Percentiles rank a stretch among this genome's conserved stretches.
These are phyloP conservation scores for Trypanosoma cruzi DNA, from an alignment of 208 protist species.

Conservation along the genomic window DNA sequence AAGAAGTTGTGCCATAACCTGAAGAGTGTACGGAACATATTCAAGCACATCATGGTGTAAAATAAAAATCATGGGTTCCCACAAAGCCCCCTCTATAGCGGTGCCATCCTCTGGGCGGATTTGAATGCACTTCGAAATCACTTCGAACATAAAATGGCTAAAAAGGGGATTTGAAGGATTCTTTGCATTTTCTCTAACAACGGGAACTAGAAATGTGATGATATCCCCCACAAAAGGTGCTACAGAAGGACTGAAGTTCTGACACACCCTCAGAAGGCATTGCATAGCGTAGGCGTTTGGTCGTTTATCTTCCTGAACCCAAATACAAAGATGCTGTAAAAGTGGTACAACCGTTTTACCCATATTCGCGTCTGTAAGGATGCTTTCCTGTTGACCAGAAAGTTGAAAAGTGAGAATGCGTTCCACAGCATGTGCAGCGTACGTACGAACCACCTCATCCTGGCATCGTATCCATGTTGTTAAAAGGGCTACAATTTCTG, in stretches of 20 bases:
- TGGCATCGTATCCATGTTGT: conserved; percentile 61
- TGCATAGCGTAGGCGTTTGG: conserved; percentile 95
- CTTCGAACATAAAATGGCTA: conserved; percentile 97
- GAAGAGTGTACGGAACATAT: conserved; percentile 97
- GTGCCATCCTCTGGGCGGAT: conserved; percentile 39
- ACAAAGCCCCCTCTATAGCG: conserved; percentile 86
- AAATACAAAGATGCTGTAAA: conserved; percentile 87
- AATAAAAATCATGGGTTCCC: conserved; percentile 85
- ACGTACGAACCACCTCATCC: conserved; percentile 92
- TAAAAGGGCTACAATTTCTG: conserved; percentile 68
- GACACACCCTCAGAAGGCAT: conserved; percentile 83
- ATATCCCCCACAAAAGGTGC: conserved; percentile 64
- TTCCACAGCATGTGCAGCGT: conserved; percentile 94
- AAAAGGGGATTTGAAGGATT: conserved; percentile 96
- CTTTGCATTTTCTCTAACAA: conserved; percentile 63
- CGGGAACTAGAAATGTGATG: conserved; percentile 44
- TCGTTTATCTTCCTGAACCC: conserved; percentile 40
- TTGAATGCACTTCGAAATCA: conserved; percentile 91
- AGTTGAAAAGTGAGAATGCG: conserved; percentile 79
- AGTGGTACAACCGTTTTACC: conserved; percentile 49
- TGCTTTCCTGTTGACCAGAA: conserved; percentile 30
- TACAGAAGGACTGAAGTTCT: conserved; percentile 44
- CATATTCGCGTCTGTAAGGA: conserved; percentile 54
- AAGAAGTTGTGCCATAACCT: conserved; percentile 95
- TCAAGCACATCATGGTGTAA: conserved; percentile 93